Conservation (phyloP, 768 basidiomycete genomes). For the Ramaria sp. region DNA sequence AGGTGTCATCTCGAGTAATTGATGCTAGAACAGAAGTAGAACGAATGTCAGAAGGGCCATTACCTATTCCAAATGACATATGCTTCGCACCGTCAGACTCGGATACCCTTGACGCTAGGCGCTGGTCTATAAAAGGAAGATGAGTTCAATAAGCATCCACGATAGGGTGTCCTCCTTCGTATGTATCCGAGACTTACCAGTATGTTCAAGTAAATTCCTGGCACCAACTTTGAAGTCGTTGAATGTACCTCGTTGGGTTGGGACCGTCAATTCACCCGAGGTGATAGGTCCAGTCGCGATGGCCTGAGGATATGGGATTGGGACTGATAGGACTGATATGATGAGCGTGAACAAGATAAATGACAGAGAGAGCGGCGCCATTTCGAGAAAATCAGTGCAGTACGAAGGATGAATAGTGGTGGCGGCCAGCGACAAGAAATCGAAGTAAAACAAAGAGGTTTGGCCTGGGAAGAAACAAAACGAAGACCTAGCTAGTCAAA, state of each 20-base stretch:
- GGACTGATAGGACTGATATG: neutral
- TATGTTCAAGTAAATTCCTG: too few relatives aligned
- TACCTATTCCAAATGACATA: too few relatives aligned
- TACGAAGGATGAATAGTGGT: neutral
- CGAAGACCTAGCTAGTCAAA: too few relatives aligned
- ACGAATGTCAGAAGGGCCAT: too few relatives aligned
- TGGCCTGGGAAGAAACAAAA: too few relatives aligned
- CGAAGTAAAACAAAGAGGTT: neutral
- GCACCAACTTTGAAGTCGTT: neutral
- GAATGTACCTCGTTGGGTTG: constrained; percentile 1
- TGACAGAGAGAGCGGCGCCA: neutral
- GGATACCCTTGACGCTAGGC: too few relatives aligned
- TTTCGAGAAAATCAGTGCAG: neutral
- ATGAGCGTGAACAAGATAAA: neutral
- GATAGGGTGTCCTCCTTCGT: neutral
- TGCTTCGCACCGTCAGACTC: too few relatives aligned
- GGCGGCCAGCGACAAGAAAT: constrained; percentile 1
- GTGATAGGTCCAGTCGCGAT: neutral
- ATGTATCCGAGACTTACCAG: neutral
- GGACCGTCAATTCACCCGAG: neutral
- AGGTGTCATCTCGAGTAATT: too few relatives aligned
- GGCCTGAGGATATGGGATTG: neutral
- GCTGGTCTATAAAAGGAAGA: neutral
- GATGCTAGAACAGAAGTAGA: too few relatives aligned
- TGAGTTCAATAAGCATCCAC: neutral